phyloP scores from a whole-genome alignment of 23 red algal species.

The Gracilaria caudata region DNA sequence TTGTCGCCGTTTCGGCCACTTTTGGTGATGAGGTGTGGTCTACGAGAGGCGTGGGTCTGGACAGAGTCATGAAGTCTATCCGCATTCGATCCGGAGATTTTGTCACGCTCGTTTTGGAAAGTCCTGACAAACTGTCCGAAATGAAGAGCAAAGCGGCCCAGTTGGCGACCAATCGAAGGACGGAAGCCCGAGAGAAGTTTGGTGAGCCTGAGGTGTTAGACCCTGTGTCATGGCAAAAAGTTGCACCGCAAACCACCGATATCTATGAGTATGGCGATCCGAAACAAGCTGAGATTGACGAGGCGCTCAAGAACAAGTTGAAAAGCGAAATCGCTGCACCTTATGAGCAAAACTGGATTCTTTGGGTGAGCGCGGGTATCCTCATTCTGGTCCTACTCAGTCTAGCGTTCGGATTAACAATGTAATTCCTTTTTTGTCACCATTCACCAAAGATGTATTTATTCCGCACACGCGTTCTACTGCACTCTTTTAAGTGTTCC shows the following conservation, averaged over 20 bases:
- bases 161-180: conserved; percentile 54
- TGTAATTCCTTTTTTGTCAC: conserved; percentile 14
- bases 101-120: conserved; percentile 95
- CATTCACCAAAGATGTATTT: background rate
- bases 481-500: background rate
- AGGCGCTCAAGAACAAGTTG: conserved; percentile 74
- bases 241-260: background rate
- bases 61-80: conserved; percentile 95
- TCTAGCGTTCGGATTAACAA: conserved; percentile 42
- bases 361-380: conserved; percentile 69
- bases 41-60: conserved; percentile 92
- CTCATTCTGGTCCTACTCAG: conserved; percentile 61
- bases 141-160: conserved; percentile 74
- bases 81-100: conserved; percentile 87
- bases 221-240: conserved; percentile 82
- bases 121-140: conserved; percentile 62
- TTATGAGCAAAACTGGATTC: conserved; percentile 86
- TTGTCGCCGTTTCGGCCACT: conserved; percentile 95
- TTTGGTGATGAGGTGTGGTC: conserved; percentile 99
- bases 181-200: conserved; percentile 87
- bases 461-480: background rate
- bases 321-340: conserved; percentile 77
- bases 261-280: conserved; percentile 72
- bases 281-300: conserved; percentile 61
- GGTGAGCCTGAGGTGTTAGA: conserved; percentile 93